Evolutionary conservation across 441 rosid species (phyloP).

Genomic region (Croton setiger): DNA sequence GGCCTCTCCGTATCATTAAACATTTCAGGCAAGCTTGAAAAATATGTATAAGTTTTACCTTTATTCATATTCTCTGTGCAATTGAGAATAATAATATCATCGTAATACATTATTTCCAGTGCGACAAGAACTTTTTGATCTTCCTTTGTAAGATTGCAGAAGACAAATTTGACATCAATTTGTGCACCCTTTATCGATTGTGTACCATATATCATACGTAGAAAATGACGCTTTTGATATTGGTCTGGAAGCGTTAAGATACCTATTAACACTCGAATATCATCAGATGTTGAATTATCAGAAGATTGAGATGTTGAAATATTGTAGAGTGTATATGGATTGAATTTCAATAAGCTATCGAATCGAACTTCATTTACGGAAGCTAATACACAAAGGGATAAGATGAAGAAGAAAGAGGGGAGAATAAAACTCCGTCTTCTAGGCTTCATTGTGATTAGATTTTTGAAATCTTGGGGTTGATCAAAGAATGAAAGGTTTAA

Average conservation of each 20-base stretch:
- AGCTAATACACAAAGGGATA: slow-evolving; percentile 61
- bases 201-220: slow-evolving; percentile 64
- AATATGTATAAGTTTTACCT: slow-evolving; percentile 82
- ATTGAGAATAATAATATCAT: slow-evolving; percentile 69
- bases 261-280: slow-evolving; percentile 67
- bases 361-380: slow-evolving; percentile 56
- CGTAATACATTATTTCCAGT: slow-evolving; percentile 75
- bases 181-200: slow-evolving; percentile 40
- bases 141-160: slow-evolving; percentile 82
- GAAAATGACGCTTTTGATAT: slow-evolving; percentile 61
- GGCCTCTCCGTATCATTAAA: slow-evolving; percentile 31
- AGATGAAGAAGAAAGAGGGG: slow-evolving; percentile 55
- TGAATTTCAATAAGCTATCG: slow-evolving; percentile 39
- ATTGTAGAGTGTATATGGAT: slow-evolving; percentile 35
- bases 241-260: slow-evolving; percentile 75
- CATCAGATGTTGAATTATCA: slow-evolving; percentile 31
- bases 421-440: slow-evolving; percentile 38
- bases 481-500: neutral
- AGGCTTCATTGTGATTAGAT: slow-evolving; percentile 23
- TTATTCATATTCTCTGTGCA: slow-evolving; percentile 84
- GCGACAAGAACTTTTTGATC: slow-evolving; percentile 82
- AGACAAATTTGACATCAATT: slow-evolving; percentile 82
- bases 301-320: neutral
- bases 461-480: neutral
- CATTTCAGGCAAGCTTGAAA: slow-evolving; percentile 68